Evolutionary conservation across 352 stramenopile genomes (phyloP).

Genomic region (Phytophthora pseudosyringae): DNA sequence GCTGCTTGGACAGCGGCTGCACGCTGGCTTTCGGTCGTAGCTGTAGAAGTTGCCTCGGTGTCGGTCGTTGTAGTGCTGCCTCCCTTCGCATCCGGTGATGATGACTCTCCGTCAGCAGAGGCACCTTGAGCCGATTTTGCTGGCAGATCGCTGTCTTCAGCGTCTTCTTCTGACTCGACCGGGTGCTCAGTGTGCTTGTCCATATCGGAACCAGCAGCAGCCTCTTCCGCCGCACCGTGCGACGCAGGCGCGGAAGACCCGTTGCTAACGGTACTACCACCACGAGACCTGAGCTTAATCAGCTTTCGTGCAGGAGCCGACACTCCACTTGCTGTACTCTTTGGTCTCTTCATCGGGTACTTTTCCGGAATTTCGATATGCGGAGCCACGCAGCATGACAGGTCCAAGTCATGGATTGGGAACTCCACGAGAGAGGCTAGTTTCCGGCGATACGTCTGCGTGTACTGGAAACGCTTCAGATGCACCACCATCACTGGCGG

Average conservation of each 20-base stretch:
- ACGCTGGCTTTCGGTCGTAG: constrained; percentile 33
- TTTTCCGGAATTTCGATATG: constrained; percentile 82
- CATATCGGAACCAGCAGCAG: constrained; percentile 1
- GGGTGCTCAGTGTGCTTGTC: constrained; percentile 14
- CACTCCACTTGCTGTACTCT: constrained; percentile 27
- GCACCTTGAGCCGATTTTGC: constrained; percentile 15
- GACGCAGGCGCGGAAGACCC: constrained; percentile 22
- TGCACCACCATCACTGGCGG: constrained; percentile 98
- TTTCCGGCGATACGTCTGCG: constrained; percentile 90
- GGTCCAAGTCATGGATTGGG: constrained; percentile 95
- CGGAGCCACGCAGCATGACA: constrained; percentile 89
- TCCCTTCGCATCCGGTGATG: constrained; percentile 18
- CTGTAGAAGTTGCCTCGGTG: constrained; percentile 16
- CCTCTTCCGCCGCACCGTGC: constrained; percentile 22
- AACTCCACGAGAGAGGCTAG: constrained; percentile 95
- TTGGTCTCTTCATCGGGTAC: constrained; percentile 75
- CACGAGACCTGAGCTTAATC: constrained; percentile 40
- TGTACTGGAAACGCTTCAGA: constrained; percentile 99
- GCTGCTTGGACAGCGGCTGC: constrained; percentile 34
- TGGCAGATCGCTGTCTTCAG: constrained; percentile 23
- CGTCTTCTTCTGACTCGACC: constrained; percentile 19
- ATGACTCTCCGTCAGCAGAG: constrained; percentile 14
- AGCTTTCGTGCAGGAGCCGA: constrained; percentile 33
- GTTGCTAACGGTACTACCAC: constrained; percentile 31
- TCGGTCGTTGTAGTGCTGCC: constrained; percentile 12